Percentiles rank a stretch among this genome's conserved stretches.
phyloP scores from a whole-genome alignment of 106 monocot species.

The Allium fistulosum region DNA sequence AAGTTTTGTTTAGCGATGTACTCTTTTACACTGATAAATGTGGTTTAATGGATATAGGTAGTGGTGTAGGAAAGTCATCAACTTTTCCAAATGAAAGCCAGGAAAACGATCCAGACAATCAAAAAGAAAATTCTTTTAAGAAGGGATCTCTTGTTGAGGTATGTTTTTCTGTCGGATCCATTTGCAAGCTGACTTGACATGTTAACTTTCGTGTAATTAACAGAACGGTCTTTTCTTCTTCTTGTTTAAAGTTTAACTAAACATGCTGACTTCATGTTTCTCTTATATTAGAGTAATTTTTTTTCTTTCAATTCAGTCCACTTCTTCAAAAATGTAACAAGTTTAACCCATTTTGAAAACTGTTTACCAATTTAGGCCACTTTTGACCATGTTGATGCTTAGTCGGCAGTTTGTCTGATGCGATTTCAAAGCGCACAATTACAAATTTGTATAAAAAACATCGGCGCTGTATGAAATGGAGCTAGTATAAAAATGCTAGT shows the following conservation, averaged over 20 bases:
- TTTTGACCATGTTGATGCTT: too few relatives aligned
- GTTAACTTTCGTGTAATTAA: background rate
- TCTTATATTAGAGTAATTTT: too few relatives aligned
- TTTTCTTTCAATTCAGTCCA: too few relatives aligned
- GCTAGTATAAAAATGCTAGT: too few relatives aligned
- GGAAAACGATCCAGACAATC: slow-evolving; percentile 16
- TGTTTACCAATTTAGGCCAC: too few relatives aligned
- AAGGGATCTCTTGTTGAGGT: slow-evolving; percentile 77
- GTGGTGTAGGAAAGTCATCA: slow-evolving; percentile 11
- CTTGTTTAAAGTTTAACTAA: background rate
- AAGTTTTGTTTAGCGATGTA: background rate
- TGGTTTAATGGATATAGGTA: slow-evolving; percentile 5
- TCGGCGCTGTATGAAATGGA: too few relatives aligned
- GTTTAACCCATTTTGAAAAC: too few relatives aligned
- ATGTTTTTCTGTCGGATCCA: slow-evolving; percentile 3
- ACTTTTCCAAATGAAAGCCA: slow-evolving; percentile 3
- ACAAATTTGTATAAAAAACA: too few relatives aligned
- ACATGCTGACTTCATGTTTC: too few relatives aligned
- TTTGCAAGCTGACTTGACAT: background rate
- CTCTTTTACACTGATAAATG: slow-evolving; percentile 6
- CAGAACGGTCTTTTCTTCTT: background rate
- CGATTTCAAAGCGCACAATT: too few relatives aligned
- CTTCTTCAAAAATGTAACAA: too few relatives aligned
- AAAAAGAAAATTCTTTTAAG: slow-evolving; percentile 30
- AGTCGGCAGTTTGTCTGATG: too few relatives aligned